A percentile compares a stretch with the other conserved stretches of the same genome.
phyloP scores from a whole-genome alignment of 2,329 filamentous ascomycete genomes.

The Xylaria sp. region DNA sequence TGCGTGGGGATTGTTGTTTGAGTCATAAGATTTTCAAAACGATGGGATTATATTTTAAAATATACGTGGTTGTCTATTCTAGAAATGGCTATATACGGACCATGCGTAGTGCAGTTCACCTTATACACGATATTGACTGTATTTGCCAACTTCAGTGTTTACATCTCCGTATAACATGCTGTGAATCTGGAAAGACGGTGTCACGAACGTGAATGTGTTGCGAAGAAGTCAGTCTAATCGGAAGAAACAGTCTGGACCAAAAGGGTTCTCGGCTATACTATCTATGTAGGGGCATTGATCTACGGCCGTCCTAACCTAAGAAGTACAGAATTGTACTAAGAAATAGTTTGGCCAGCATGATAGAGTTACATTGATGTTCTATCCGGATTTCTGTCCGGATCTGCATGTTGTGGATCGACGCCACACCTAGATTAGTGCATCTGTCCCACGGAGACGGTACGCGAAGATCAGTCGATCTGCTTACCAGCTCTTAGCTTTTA shows the following conservation, averaged over 20 bases:
- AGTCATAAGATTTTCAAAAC: background rate
- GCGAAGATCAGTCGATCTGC: background rate
- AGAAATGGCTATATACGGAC: background rate
- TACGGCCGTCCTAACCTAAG: background rate
- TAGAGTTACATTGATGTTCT: background rate
- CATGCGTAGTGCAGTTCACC: background rate
- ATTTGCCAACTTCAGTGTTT: background rate
- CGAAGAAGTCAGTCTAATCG: background rate
- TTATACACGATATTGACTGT: no score
- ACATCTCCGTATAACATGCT: background rate
- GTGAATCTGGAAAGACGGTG: background rate
- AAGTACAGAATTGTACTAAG: no score
- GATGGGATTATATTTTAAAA: background rate
- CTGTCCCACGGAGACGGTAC: constrained; percentile 6
- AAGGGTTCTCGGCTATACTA: background rate
- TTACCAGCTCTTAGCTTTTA: background rate
- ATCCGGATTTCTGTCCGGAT: background rate
- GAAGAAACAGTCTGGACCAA: background rate
- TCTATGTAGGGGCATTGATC: background rate
- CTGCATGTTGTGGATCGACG: background rate
- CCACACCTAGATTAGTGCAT: background rate
- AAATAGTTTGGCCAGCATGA: background rate
- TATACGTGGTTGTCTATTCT: background rate
- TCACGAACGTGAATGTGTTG: background rate
- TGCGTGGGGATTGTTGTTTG: background rate